Conservation (phyloP, 2,329 filamentous ascomycete species). For the Parasarocladium wereldwijsianum region DNA sequence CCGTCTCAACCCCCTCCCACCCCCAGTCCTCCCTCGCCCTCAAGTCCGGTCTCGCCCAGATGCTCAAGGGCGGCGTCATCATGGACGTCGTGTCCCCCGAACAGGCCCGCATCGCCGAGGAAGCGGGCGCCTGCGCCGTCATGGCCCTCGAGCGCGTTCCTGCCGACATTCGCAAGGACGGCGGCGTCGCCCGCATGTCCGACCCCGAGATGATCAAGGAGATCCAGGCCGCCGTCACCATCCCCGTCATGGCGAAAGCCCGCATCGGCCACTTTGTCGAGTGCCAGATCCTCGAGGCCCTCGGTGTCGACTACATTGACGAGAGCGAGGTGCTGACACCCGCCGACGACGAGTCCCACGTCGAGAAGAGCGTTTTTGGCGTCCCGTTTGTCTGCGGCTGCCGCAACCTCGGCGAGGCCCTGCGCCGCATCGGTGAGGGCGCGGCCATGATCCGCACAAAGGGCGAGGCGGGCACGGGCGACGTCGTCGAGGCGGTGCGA, state of each 20-base stretch:
- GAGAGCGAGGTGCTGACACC: constrained; percentile 96
- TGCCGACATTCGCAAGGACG: constrained; percentile 83
- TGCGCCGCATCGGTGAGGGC: constrained; percentile 80
- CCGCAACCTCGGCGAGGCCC: constrained; percentile 83
- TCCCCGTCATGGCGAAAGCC: constrained; percentile 98
- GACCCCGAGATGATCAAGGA: constrained; percentile 89
- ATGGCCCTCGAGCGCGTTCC: constrained; percentile 98
- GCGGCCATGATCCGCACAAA: constrained; percentile 99
- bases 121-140: constrained; percentile 88
- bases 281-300: constrained; percentile 91
- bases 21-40: constrained; percentile 56
- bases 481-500: constrained; percentile 89
- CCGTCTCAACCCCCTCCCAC: constrained; percentile 15
- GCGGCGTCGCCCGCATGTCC: constrained; percentile 93
- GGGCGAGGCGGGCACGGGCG: constrained; percentile 92
- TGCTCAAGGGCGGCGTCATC: constrained; percentile 98
- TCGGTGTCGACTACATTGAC: constrained; percentile 95
- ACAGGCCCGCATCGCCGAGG: constrained; percentile 92
- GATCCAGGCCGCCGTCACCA: constrained; percentile 89
- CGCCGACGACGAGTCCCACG: constrained; percentile 80
- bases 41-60: constrained; percentile 91
- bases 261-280: constrained; percentile 97
- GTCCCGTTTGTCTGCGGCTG: constrained; percentile 94
- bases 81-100: constrained; percentile 96
- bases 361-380: constrained; percentile 72